These are phyloP conservation scores for Trametes hirsuta DNA, from an alignment of 1,284 basidiomycete species.

Conservation along the genomic window DNA sequence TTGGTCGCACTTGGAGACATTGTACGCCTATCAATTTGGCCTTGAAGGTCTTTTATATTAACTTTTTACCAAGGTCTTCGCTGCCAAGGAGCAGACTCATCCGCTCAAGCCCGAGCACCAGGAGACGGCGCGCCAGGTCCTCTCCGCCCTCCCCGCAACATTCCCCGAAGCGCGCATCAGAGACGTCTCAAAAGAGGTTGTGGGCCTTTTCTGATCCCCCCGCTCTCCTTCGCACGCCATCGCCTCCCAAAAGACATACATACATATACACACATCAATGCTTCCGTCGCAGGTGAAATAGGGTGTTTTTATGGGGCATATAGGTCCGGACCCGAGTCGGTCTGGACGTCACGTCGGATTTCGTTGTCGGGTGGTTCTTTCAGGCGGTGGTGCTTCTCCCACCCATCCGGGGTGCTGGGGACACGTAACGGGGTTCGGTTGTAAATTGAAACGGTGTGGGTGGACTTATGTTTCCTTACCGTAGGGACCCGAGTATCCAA, in stretches of 20 bases:
- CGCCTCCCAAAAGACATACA: not conserved
- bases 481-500: slow-evolving; percentile 15
- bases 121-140: slow-evolving; percentile 43
- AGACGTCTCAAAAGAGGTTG: slow-evolving; percentile 54
- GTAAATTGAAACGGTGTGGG: slow-evolving; percentile 8
- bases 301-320: not conserved
- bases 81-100: slow-evolving; percentile 42
- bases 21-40: slow-evolving; percentile 18
- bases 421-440: not conserved
- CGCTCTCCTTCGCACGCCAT: not conserved
- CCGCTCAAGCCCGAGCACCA: slow-evolving; percentile 43
- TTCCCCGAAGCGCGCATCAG: slow-evolving; percentile 64
- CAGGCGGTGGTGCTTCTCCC: not conserved
- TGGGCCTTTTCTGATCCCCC: slow-evolving; percentile 29
- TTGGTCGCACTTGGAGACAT: slow-evolving; percentile 89
- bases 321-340: not conserved
- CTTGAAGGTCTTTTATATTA: not conserved
- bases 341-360: not conserved
- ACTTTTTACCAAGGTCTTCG: slow-evolving; percentile 46
- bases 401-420: not conserved
- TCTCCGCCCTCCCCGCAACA: slow-evolving; percentile 43
- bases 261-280: not conserved
- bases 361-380: not conserved
- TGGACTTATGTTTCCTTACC: slow-evolving; percentile 18
- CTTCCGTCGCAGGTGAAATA: slow-evolving; percentile 17